phyloP scores from a whole-genome alignment of 2,329 filamentous ascomycete genomes.

The Dothideomycetidae sp. region DNA sequence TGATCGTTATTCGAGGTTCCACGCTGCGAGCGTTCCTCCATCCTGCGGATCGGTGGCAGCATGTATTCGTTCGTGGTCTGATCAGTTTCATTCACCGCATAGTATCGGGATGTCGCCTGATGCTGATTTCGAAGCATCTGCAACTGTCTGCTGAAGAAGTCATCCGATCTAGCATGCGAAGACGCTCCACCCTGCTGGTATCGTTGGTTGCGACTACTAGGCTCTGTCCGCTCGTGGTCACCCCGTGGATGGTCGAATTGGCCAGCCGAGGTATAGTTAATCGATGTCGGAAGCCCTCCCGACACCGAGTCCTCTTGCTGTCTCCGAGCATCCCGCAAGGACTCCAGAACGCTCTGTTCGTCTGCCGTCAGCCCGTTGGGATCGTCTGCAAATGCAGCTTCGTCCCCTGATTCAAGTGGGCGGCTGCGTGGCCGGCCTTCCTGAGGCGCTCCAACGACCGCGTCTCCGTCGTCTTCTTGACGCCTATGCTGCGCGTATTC shows the following conservation, averaged over 20 bases:
- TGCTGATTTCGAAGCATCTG: not conserved
- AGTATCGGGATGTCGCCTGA: not conserved
- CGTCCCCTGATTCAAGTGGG: slow-evolving; percentile 15
- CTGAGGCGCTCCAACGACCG: slow-evolving; percentile 17
- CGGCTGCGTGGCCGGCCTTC: slow-evolving; percentile 19
- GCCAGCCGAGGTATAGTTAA: slow-evolving; percentile 28
- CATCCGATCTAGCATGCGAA: not conserved
- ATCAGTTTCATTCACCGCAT: not conserved
- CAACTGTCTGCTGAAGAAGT: not conserved
- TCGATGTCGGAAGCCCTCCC: slow-evolving; percentile 24
- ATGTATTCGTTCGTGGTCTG: not conserved
- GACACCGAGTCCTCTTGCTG: slow-evolving; percentile 28
- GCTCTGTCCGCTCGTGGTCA: not conserved
- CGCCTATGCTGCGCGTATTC: slow-evolving; percentile 4
- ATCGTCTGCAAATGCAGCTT: slow-evolving; percentile 27
- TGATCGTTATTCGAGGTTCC: not conserved
- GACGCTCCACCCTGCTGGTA: not conserved
- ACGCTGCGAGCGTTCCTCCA: not conserved
- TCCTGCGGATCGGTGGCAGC: not conserved
- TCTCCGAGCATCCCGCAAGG: slow-evolving; percentile 30
- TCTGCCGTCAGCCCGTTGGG: slow-evolving; percentile 31
- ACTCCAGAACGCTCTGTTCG: slow-evolving; percentile 33
- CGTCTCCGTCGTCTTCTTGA: slow-evolving; percentile 1
- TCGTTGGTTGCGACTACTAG: not conserved
- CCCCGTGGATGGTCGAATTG: slow-evolving; percentile 15